These are phyloP conservation scores for Phytophthora nicotianae DNA, from an alignment of 352 stramenopile species.

Conservation along the genomic window DNA sequence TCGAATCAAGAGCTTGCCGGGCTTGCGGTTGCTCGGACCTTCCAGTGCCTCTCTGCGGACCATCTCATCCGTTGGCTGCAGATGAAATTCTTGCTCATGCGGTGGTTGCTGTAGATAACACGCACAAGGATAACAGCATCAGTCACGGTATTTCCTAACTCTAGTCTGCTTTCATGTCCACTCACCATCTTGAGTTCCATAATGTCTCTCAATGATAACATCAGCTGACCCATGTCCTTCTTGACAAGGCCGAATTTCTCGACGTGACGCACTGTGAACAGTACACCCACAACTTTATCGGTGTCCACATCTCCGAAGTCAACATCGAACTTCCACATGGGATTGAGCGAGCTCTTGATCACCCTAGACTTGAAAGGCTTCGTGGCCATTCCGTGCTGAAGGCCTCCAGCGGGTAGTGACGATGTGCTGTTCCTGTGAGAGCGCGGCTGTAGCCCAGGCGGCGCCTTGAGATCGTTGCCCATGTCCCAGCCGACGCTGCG, in stretches of 20 bases:
- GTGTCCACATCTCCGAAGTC: constrained; percentile 81
- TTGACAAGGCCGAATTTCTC: constrained; percentile 80
- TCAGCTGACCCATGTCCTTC: constrained; percentile 70
- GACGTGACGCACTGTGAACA: constrained; percentile 70
- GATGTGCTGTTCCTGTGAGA: constrained; percentile 23
- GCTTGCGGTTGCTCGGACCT: constrained; percentile 67
- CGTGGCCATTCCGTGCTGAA: constrained; percentile 33
- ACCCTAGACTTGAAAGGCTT: constrained; percentile 64
- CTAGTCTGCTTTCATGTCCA: not conserved
- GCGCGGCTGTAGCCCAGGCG: constrained; percentile 14
- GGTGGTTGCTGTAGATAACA: constrained; percentile 52
- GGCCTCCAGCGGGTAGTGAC: constrained; percentile 27
- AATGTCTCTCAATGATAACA: constrained; percentile 69
- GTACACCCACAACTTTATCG: constrained; percentile 66
- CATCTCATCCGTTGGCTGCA: constrained; percentile 72
- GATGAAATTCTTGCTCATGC: constrained; percentile 57
- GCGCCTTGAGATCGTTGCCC: constrained; percentile 51
- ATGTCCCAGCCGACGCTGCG: constrained; percentile 47
- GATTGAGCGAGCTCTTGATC: constrained; percentile 77
- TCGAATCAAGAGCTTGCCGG: constrained; percentile 64
- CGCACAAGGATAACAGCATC: constrained; percentile 10
- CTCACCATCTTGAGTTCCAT: constrained; percentile 76
- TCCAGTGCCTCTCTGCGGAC: constrained; percentile 49
- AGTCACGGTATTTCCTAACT: constrained; percentile 7
- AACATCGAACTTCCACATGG: constrained; percentile 83